A percentile compares a stretch with the other conserved stretches of the same genome.
Evolutionary conservation across 2,329 filamentous ascomycete species (phyloP).

Genomic region (Fusarium subtropicale): DNA sequence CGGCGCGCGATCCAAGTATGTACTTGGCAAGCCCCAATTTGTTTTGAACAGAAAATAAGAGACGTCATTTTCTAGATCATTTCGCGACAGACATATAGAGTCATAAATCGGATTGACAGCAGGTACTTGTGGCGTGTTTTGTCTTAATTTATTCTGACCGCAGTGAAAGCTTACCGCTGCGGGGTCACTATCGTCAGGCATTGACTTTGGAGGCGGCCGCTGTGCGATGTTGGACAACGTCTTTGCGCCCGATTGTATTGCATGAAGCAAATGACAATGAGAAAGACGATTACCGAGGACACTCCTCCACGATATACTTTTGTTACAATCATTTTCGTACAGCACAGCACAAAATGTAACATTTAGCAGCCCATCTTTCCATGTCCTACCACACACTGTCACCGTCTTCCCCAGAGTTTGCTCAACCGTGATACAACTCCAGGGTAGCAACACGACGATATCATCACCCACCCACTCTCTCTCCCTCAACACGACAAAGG

Average conservation of each 20-base stretch:
- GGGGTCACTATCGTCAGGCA: neutral
- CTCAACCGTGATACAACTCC: neutral
- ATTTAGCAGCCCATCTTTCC: rapidly evolving
- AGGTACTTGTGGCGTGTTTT: neutral
- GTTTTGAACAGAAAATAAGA: neutral
- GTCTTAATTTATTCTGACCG: neutral
- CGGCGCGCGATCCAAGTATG: neutral
- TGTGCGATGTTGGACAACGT: rapidly evolving
- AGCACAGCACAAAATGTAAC: neutral
- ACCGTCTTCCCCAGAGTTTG: neutral
- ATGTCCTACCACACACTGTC: rapidly evolving
- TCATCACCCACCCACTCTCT: neutral
- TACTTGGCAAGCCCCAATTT: neutral
- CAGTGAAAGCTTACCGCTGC: neutral
- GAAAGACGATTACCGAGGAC: rapidly evolving
- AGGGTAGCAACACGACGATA: neutral
- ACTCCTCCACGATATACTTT: rapidly evolving
- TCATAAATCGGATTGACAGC: neutral
- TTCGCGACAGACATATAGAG: neutral
- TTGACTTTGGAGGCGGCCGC: neutral
- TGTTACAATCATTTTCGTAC: rapidly evolving
- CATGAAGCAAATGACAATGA: neutral
- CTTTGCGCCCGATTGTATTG: neutral
- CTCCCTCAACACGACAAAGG: neutral
- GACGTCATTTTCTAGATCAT: neutral